Conservation (phyloP, 768 basidiomycete species). For the Auricularia auricula-judae region DNA sequence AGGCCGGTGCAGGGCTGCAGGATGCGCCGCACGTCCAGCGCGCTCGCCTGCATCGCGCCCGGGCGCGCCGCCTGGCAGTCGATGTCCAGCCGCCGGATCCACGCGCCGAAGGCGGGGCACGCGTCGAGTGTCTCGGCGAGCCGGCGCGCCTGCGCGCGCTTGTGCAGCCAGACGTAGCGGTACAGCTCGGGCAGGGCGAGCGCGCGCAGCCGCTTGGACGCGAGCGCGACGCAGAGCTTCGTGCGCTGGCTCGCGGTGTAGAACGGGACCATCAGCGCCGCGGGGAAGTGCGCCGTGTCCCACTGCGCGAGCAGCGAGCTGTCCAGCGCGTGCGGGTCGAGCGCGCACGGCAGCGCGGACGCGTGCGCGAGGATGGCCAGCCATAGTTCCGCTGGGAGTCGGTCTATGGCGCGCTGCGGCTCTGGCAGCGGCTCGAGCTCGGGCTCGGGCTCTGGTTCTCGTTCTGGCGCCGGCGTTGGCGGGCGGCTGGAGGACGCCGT, state of each 20-base stretch:
- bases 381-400: neutral
- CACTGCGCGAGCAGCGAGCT: no score
- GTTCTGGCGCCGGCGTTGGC: no score
- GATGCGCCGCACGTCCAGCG: neutral
- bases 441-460: no score
- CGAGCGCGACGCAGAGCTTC: neutral
- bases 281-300: neutral
- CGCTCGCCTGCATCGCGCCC: neutral
- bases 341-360: neutral
- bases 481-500: no score
- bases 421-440: neutral
- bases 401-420: neutral
- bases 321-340: no score
- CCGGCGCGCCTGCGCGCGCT: neutral
- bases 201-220: no score
- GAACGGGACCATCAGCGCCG: neutral
- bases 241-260: neutral
- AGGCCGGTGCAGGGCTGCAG: neutral
- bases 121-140: neutral
- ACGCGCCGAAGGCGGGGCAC: neutral
- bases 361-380: neutral
- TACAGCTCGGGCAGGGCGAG: neutral
- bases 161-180: neutral
- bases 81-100: neutral
- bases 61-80: neutral